Conservation (phyloP, 2,329 filamentous ascomycete genomes). For the Diaporthe sp. region DNA sequence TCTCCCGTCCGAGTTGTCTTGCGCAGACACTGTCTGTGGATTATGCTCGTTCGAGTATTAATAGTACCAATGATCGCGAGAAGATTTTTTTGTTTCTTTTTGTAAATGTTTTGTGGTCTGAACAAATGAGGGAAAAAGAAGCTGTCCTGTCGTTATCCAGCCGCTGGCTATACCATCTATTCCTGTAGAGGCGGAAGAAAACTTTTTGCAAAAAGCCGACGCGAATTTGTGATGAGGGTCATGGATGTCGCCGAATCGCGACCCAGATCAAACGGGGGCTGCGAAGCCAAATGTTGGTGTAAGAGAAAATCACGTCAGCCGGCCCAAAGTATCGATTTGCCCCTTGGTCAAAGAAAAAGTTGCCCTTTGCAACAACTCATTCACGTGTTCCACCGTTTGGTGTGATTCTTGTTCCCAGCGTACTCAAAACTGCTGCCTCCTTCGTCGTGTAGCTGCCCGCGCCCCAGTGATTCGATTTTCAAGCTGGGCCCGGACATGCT, state of each 20-base stretch:
- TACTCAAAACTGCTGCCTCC: constrained; percentile 25
- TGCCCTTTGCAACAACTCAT: not conserved
- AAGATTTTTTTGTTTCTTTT: not conserved
- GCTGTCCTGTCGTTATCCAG: constrained; percentile 18
- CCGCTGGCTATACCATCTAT: constrained; percentile 29
- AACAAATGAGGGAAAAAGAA: not conserved
- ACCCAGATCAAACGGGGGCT: constrained; percentile 25
- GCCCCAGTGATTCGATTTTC: constrained; percentile 36
- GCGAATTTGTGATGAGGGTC: constrained; percentile 18
- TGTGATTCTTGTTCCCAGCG: constrained; percentile 15
- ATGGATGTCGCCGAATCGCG: constrained; percentile 2
- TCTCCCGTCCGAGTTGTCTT: not conserved
- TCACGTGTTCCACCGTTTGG: constrained; percentile 33
- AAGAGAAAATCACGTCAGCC: constrained; percentile 34
- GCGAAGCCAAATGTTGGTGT: constrained; percentile 32
- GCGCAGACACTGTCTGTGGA: not conserved
- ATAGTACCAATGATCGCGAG: not conserved
- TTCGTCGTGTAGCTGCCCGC: constrained; percentile 35
- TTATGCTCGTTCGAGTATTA: constrained; percentile 22
- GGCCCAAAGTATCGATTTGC: constrained; percentile 23
- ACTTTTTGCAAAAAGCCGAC: constrained; percentile 25
- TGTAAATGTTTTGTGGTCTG: not conserved
- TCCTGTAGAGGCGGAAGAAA: not conserved
- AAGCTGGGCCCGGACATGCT: constrained; percentile 31
- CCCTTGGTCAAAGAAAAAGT: not conserved